Evolutionary conservation across 805 yeast genomes (phyloP).

Genomic region (Lachancea sp.): DNA sequence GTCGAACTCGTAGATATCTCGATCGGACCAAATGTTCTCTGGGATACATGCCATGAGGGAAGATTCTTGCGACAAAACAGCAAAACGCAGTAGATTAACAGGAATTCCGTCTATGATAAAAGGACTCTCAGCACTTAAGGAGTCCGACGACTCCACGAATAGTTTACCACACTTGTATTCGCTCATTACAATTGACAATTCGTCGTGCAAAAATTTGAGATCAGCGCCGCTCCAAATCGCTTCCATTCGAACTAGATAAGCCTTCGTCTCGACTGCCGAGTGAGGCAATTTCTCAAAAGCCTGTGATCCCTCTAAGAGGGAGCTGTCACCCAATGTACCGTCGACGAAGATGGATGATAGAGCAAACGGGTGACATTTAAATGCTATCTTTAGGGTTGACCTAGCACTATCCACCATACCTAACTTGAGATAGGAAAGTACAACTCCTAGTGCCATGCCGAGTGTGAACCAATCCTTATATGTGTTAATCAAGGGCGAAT

Average conservation of each 20-base stretch:
- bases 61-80: conserved; percentile 63
- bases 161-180: conserved; percentile 12
- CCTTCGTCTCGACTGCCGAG: conserved; percentile 38
- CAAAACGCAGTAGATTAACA: conserved; percentile 56
- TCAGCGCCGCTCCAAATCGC: conserved; percentile 47
- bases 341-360: conserved; percentile 21
- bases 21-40: conserved; percentile 48
- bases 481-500: conserved; percentile 49
- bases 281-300: conserved; percentile 16
- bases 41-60: conserved; percentile 69
- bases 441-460: conserved; percentile 59
- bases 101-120: conserved; percentile 40
- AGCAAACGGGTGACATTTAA: conserved; percentile 49
- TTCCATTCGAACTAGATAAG: conserved; percentile 53
- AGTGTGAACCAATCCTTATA: conserved; percentile 68
- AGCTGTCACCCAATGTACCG: conserved; percentile 21
- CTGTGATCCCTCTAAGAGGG: conserved; percentile 12
- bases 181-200: conserved; percentile 30
- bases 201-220: conserved; percentile 42
- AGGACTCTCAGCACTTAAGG: conserved; percentile 11
- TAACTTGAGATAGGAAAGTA: conserved; percentile 50
- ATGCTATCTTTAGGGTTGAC: conserved; percentile 44
- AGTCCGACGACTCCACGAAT: conserved; percentile 2
- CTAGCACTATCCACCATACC: conserved; percentile 42
- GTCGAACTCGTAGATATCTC: conserved; percentile 65